Evolutionary conservation across 2,329 filamentous ascomycete genomes (phyloP).

Genomic region (Reticulascus tulasneorum): DNA sequence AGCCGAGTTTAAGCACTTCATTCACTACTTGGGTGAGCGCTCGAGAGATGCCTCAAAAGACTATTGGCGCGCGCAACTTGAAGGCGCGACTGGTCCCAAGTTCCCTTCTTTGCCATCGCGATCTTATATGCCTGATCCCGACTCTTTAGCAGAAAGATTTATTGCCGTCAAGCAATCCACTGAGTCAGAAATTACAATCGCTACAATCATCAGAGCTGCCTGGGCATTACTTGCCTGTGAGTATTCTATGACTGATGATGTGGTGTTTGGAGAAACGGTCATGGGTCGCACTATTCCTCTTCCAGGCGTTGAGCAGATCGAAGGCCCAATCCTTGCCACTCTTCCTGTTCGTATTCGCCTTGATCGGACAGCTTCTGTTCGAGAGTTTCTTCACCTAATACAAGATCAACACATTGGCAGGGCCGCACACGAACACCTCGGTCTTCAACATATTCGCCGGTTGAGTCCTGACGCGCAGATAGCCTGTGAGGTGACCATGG

Average conservation of each 20-base stretch:
- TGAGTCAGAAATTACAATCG: not conserved
- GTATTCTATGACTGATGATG: constrained; percentile 13
- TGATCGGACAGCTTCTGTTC: constrained; percentile 5
- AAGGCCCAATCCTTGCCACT: constrained; percentile 19
- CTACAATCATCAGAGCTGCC: constrained; percentile 18
- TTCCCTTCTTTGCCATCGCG: not conserved
- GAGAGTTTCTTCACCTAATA: constrained; percentile 13
- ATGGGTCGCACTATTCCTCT: constrained; percentile 20
- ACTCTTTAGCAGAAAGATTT: constrained; percentile 1
- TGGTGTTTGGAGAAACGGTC: constrained; percentile 20
- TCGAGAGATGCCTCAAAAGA: too few species aligned
- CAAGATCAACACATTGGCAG: too few species aligned
- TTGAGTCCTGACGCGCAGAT: too few species aligned
- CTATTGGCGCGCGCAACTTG: too few species aligned
- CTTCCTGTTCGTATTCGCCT: constrained; percentile 12
- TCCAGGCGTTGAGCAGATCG: constrained; percentile 13
- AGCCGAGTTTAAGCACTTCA: too few species aligned
- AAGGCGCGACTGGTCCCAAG: not conserved
- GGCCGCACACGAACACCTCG: too few species aligned
- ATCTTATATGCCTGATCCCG: not conserved
- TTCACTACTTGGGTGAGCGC: not conserved
- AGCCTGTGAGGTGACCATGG: too few species aligned
- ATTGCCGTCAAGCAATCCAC: not conserved
- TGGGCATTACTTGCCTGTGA: constrained; percentile 21
- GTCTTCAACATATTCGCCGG: too few species aligned